phyloP scores from a whole-genome alignment of 148 eudicot species.

The Fagopyrum homotropicum region DNA sequence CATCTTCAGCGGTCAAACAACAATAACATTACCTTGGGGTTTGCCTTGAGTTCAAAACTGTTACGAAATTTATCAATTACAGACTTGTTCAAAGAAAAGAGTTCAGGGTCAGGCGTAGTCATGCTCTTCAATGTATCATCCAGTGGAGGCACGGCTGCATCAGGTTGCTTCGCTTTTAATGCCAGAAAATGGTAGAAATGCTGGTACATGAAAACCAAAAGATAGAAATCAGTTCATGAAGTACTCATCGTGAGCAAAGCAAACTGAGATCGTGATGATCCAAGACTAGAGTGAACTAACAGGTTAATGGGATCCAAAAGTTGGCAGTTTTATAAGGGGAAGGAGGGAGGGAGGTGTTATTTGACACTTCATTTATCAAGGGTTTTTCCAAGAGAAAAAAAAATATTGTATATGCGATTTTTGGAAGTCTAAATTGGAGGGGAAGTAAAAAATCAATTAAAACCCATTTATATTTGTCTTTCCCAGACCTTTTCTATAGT shows the following conservation, averaged over 20 bases:
- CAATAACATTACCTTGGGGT: slow-evolving; percentile 46
- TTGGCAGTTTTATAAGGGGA: neutral
- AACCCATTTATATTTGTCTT: too few relatives aligned
- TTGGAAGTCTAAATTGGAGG: too few relatives aligned
- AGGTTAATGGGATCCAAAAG: neutral
- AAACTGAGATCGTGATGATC: neutral
- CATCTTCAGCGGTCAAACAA: neutral
- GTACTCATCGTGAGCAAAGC: neutral
- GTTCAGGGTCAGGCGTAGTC: slow-evolving; percentile 66
- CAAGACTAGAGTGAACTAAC: neutral
- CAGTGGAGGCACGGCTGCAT: slow-evolving; percentile 82
- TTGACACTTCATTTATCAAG: too few relatives aligned
- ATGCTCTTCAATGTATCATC: slow-evolving; percentile 79
- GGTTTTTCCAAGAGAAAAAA: too few relatives aligned
- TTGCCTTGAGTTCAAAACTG: slow-evolving; percentile 75
- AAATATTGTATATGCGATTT: too few relatives aligned
- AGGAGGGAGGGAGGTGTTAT: too few relatives aligned
- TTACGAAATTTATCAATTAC: slow-evolving; percentile 59
- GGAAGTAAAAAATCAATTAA: too few relatives aligned
- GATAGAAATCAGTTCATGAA: neutral
- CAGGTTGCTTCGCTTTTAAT: slow-evolving; percentile 62
- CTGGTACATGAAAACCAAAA: slow-evolving; percentile 28
- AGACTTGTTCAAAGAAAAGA: slow-evolving; percentile 48
- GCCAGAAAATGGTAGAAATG: slow-evolving; percentile 76
- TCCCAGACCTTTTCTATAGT: too few relatives aligned